These are phyloP conservation scores for Lichtheimia hyalospora DNA, from an alignment of 371 early-diverging fungal genomes.

Conservation along the genomic window DNA sequence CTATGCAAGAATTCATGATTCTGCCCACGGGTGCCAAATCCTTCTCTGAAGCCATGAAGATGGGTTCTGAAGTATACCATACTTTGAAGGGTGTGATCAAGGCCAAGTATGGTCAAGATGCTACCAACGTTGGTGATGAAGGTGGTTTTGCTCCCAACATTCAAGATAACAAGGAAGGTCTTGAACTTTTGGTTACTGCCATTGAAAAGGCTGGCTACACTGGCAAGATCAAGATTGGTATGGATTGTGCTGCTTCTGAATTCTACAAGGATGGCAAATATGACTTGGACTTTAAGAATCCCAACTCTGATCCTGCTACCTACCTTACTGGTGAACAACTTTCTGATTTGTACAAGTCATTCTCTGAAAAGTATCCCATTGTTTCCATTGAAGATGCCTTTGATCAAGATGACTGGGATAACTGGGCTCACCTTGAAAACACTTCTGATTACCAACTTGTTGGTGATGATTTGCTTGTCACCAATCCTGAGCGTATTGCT, in stretches of 20 bases:
- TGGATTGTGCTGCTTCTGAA: conserved; percentile 99
- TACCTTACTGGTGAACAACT: conserved; percentile 80
- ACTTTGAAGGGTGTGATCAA: conserved; percentile 93
- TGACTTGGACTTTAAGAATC: conserved; percentile 96
- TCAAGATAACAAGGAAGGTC: conserved; percentile 94
- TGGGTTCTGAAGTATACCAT: conserved; percentile 97
- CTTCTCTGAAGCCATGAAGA: conserved; percentile 97
- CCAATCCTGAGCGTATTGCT: conserved; percentile 93
- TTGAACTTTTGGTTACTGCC: conserved; percentile 89
- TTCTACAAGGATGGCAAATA: conserved; percentile 96
- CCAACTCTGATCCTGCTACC: conserved; percentile 78
- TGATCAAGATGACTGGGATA: conserved; percentile 98
- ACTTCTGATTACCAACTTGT: conserved; percentile 87
- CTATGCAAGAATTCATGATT: conserved; percentile 99
- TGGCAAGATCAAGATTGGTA: conserved; percentile 94
- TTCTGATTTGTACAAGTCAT: conserved; percentile 81
- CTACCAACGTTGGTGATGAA: conserved; percentile 99
- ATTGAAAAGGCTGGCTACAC: conserved; percentile 93
- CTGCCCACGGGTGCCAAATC: conserved; percentile 92
- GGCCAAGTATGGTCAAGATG: conserved; percentile 97
- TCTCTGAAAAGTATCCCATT: conserved; percentile 88
- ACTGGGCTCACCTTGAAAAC: conserved; percentile 82
- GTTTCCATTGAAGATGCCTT: conserved; percentile 99
- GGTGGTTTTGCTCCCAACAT: conserved; percentile 99
- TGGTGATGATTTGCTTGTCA: conserved; percentile 99